Base-by-base conservation (phyloP, 129 eudicot genomes). In the Flaveria brownii region DNA sequence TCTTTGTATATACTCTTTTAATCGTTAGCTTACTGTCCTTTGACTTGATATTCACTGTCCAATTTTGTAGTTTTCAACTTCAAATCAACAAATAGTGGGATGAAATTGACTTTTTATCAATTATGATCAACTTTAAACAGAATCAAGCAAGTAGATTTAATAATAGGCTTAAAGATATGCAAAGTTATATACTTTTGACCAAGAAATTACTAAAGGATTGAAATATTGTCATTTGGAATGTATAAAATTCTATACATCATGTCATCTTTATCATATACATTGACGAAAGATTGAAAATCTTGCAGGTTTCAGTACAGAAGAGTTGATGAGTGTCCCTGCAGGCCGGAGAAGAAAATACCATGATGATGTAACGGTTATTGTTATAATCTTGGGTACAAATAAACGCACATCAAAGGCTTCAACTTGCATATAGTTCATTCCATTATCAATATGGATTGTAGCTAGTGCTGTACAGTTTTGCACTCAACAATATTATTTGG, bases 311-410 rank as follows among this genome's bases (percentile, higher is more conserved):
- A 93, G 92, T 51, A 85, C 82, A 49, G 98, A 88, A 82, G 98
- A 93, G 76, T 72, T 93, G 36, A 86, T 86, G 95, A 88, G 90
- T 56, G 82, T 93, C 36, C 96, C 98, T 20, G 95, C 95, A 33
- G 96, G 96, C 61, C 80, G 98, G 81, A 88, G 98, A 82, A 84
- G 98, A 81, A 90, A 90, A 80, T 93, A 93, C 77, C 98, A 93
- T 4, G 98, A 93, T 65, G 98, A 93, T 75, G 95, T 90, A 60
- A 93, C 98, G 1, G 98, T 90, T 15, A 88, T 93, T 14, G 98
- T 93, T 72, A 86, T 93, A 72, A 87, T 88, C 56, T 82, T 93
- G 13, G 98, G 98, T 74, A 77, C 86, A 46, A 86, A 84, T 71
- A 87, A 90, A 57, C 92, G 96, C 74, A 93, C 98, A 63, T 88